Base-by-base conservation (phyloP, 2,329 filamentous ascomycete genomes). In the Ascosphaera aggregata region DNA sequence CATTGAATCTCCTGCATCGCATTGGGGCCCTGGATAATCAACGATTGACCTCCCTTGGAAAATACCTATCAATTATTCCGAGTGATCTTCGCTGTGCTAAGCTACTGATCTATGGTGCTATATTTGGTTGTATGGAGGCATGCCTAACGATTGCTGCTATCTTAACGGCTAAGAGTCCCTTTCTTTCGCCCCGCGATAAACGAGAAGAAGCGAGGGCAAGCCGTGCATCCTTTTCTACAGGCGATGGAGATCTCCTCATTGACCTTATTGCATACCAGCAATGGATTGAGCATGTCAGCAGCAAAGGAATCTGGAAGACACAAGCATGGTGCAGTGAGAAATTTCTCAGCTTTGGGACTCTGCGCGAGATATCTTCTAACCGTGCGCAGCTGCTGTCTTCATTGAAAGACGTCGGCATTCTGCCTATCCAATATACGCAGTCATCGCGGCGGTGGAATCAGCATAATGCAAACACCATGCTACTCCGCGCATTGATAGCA, bases 41-140 rank as follows among this genome's bases (percentile, higher is more conserved):
- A 41, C 78, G 82, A 49, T 66, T 98, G 32, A 95, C 89, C 0
- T 84, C 85, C 2, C 73, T 98, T 36, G 89, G 89, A 31, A 75
- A 79, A 39, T 89, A 95, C 59, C 65, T 98, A n/a, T 79, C 85
- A 15, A 81, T 91, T 72, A 84, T 98, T 38, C 89, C 89, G 1
- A 81, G 86, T 0, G 89, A 98, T 51, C 66, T 98, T 37, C 74
- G 86, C 19, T 91, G 84, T 54, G 82, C 80, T 36, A 98, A 98
- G 57, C 67, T 98, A 24, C 82, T 98, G 67, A 80, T 98, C 2
- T 93, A 91, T 51, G 89, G 89, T 4, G 78, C 82, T 13, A 84
- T 91, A 42, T 95, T 98, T 51, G 80, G 80, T 24, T 95, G 86
- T 51, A 67, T 95, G 4, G 82, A 93, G 49, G 74, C 86, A 39